Evolutionary conservation across 345 rosid genomes (phyloP), one percentile per base, ranked within the genome.

Genomic region (Luvunga scandens): DNA sequence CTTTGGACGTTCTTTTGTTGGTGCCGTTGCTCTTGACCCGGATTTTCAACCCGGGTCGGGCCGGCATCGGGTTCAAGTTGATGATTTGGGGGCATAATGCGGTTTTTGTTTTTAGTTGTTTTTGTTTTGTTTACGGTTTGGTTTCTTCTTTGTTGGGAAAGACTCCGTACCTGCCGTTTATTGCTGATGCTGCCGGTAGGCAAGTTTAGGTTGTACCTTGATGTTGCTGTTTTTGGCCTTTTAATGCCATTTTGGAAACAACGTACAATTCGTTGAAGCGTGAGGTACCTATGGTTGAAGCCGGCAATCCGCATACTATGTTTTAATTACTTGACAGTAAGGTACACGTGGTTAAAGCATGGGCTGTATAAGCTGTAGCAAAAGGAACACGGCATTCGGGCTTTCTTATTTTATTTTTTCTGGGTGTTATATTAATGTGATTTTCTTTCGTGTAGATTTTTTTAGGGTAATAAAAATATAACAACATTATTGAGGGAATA

Each of bases 141-240:
- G 83, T 84, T 34, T 84, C 85, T 36, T 85, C 87, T 39, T 45
- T 93, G 3, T 71, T 95, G 72, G 98, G 98, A 4, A 87, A 88
- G 77, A 93, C 99, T 4, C 98, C 97, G n/a, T 88, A 89, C 77
- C 84, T 95, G 76, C 98, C 98, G 1, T 86, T 93, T 55, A 89
- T 95, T 13, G 97, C 93, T 0, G 98, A 89, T 56, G 97, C 97
- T 31, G 97, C 98, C 57, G 88, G 90, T 14, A 85, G 94, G 83
- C 98, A 95, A 77, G 60, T 91, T 45, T 91, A 77, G 84, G 69
- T 30, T 67, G 14, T 55, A 50, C 10, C 36, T 48, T 62, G 62
- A 66, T 77, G 16, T 14, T 33, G 22, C 7, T n/a, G n/a, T n/a
- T n/a, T 3, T 16, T 8, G 4, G 36, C 36, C 1, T 4, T 50